Conservation (phyloP, 345 rosid species). For the Moricandia moricandioides region DNA sequence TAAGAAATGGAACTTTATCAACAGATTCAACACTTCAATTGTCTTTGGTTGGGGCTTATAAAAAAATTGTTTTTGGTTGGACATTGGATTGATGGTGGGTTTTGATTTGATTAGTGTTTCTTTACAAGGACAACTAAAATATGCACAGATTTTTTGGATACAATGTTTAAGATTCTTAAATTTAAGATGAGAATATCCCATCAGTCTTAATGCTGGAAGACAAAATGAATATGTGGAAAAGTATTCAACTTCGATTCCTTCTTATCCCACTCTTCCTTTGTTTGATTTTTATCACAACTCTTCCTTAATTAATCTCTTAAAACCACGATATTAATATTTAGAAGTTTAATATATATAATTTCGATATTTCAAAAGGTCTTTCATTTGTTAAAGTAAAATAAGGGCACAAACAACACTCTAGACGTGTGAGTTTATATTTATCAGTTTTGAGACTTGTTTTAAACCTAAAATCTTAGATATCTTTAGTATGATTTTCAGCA, state of each 20-base stretch:
- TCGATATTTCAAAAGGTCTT: not conserved
- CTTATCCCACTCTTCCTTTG: constrained; percentile 5
- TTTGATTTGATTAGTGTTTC: not conserved
- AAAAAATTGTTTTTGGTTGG: constrained; percentile 27
- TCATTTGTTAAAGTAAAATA: not conserved
- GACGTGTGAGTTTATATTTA: too few species aligned
- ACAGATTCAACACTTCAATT: not conserved
- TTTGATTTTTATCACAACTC: not conserved
- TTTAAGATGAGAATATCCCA: constrained; percentile 10
- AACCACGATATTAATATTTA: not conserved
- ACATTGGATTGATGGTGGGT: constrained; percentile 9
- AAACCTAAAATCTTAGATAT: not conserved
- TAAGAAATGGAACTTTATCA: not conserved
- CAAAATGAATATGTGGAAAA: constrained; percentile 7
- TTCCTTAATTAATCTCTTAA: not conserved
- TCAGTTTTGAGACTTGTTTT: too few species aligned
- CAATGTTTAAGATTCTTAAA: constrained; percentile 4
- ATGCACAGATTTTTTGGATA: constrained; percentile 3
- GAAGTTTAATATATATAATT: not conserved
- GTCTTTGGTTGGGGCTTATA: constrained; percentile 28
- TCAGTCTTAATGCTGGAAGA: constrained; percentile 17
- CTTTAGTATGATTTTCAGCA: not conserved
- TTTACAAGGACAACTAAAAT: constrained; percentile 1
- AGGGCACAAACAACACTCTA: too few species aligned
- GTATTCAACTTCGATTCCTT: constrained; percentile 1